phyloP scores from a whole-genome alignment of 2,329 filamentous ascomycete species.

The Aspergillus intermedius region DNA sequence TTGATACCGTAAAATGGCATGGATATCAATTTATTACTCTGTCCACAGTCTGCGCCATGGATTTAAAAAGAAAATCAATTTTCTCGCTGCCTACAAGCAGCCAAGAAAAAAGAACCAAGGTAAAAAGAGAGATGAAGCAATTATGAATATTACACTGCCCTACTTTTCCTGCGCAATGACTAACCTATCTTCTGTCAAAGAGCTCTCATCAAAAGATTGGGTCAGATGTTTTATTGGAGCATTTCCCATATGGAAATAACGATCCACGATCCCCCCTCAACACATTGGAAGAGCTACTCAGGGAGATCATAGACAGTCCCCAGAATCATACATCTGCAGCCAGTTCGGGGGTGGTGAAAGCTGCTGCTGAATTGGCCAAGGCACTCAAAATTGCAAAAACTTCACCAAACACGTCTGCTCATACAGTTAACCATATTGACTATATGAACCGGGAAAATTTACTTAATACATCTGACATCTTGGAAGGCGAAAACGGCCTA shows the following conservation, averaged over 20 bases:
- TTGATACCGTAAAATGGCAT: not conserved
- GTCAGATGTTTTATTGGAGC: not conserved
- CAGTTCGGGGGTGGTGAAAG: constrained; percentile 13
- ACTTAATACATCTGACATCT: not conserved
- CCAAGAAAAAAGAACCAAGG: constrained; percentile 13
- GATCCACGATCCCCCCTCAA: constrained; percentile 10
- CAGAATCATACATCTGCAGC: constrained; percentile 5
- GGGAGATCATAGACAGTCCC: constrained; percentile 14
- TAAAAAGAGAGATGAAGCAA: constrained; percentile 3
- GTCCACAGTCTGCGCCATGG: constrained; percentile 13
- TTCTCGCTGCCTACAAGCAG: constrained; percentile 3
- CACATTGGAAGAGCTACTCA: constrained; percentile 15
- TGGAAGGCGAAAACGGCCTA: not conserved
- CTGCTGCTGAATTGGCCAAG: constrained; percentile 14
- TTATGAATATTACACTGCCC: not conserved
- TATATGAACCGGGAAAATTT: not conserved
- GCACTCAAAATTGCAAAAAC: constrained; percentile 10
- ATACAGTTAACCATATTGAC: not conserved
- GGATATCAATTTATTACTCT: not conserved
- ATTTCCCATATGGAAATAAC: not conserved
- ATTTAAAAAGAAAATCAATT: constrained; percentile 18
- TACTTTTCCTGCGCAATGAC: not conserved
- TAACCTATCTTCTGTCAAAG: not conserved
- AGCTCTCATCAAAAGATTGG: not conserved
- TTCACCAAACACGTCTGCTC: not conserved